These are phyloP conservation scores for Floccularia luteovirens DNA, from an alignment of 768 basidiomycete species.

Conservation along the genomic window DNA sequence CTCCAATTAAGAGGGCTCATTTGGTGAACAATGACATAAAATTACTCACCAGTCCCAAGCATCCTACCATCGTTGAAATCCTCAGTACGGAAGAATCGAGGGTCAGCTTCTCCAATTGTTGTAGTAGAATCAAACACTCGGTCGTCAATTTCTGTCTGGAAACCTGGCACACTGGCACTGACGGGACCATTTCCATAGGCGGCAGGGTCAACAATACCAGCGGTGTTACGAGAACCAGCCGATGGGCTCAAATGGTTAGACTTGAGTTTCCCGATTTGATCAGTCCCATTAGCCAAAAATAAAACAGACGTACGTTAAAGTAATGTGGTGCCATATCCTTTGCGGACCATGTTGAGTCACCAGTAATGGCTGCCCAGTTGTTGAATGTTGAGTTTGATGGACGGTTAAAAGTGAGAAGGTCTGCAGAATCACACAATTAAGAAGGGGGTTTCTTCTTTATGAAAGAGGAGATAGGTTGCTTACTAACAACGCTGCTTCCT, in stretches of 20 bases:
- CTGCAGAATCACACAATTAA: constrained; percentile 7
- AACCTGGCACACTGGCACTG: constrained; percentile 1
- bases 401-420: constrained; percentile 20
- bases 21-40: not conserved
- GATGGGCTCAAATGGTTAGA: not conserved
- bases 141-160: not conserved
- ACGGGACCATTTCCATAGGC: constrained; percentile 13
- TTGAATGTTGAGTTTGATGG: constrained; percentile 41
- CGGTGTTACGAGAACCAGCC: constrained; percentile 13
- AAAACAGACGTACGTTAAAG: constrained; percentile 15
- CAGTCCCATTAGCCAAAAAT: not conserved
- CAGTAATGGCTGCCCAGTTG: constrained; percentile 39
- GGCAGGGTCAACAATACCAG: constrained; percentile 15
- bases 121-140: not conserved
- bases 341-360: constrained; percentile 40
- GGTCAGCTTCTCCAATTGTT: not conserved
- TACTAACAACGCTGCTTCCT: constrained; percentile 19
- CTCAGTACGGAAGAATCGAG: constrained; percentile 4
- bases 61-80: constrained; percentile 3
- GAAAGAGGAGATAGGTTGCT: constrained; percentile 13
- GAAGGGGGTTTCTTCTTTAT: not conserved
- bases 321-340: constrained; percentile 18
- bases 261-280: not conserved
- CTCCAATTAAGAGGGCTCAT: no score
- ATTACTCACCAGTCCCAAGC: constrained; percentile 3